phyloP scores from a whole-genome alignment of 1,284 basidiomycete species.

The Gomphus sp. region DNA sequence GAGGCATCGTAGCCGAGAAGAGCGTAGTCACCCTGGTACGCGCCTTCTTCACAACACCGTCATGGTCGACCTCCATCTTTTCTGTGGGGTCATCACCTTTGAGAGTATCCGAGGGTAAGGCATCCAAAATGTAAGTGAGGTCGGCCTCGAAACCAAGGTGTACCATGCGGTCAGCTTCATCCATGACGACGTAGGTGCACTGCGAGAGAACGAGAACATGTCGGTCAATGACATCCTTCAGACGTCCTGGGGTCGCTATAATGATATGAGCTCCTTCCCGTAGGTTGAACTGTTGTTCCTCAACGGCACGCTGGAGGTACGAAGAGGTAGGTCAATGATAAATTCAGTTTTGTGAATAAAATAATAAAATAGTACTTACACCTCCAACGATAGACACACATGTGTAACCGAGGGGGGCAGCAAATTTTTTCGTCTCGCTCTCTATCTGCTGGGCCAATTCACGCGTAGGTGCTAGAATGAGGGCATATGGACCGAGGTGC shows the following conservation, averaged over 20 bases:
- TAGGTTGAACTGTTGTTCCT: slow-evolving; percentile 95
- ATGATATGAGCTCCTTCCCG: slow-evolving; percentile 96
- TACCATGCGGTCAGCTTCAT: slow-evolving; percentile 99
- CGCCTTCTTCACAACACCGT: slow-evolving; percentile 59
- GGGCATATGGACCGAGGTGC: slow-evolving; percentile 87
- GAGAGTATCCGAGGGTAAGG: slow-evolving; percentile 79
- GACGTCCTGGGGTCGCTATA: slow-evolving; percentile 94
- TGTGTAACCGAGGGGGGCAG: slow-evolving; percentile 75
- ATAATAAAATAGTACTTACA: slow-evolving; percentile 42
- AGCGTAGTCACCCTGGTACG: slow-evolving; percentile 83
- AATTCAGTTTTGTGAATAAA: not conserved
- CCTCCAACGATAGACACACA: slow-evolving; percentile 98
- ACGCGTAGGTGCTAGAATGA: slow-evolving; percentile 94
- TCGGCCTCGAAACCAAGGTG: slow-evolving; percentile 95
- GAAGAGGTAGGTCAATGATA: slow-evolving; percentile 9
- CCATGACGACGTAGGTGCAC: slow-evolving; percentile 98
- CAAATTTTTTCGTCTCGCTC: slow-evolving; percentile 86
- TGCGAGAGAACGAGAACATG: slow-evolving; percentile 93
- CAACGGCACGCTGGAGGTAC: slow-evolving; percentile 61
- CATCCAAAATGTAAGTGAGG: slow-evolving; percentile 91
- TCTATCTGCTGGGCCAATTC: slow-evolving; percentile 98
- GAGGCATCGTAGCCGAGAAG: slow-evolving; percentile 98
- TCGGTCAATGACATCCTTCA: slow-evolving; percentile 95
- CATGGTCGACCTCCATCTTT: slow-evolving; percentile 49
- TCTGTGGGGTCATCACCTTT: slow-evolving; percentile 67